Evolutionary conservation across 352 stramenopile species (phyloP).

Genomic region (Globisporangium irregulare): DNA sequence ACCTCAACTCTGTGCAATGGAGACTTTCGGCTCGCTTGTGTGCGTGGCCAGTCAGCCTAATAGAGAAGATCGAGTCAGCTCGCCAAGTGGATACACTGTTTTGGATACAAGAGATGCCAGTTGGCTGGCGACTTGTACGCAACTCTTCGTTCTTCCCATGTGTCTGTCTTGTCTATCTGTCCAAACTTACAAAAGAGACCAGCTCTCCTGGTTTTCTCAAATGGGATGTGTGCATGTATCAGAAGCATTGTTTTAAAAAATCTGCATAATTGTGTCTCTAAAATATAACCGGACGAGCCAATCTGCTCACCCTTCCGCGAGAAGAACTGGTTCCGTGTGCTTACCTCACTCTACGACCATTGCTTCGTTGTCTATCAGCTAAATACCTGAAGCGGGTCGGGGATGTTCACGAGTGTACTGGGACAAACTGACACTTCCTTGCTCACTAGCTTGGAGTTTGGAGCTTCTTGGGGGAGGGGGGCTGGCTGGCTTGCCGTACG

Average conservation of each 20-base stretch:
- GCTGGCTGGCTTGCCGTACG: constrained; percentile 1
- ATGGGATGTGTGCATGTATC: not conserved
- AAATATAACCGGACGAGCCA: not conserved
- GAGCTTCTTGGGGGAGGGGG: not conserved
- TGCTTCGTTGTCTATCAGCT: not conserved
- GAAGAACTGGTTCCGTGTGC: not conserved
- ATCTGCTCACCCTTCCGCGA: not conserved
- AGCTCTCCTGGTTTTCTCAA: not conserved
- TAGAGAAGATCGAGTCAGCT: not conserved
- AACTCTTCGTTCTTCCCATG: not conserved
- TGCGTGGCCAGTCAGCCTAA: not conserved
- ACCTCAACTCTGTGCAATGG: not conserved
- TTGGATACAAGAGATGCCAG: not conserved
- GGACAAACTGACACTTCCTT: not conserved
- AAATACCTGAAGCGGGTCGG: not conserved
- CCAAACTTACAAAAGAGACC: too few relatives aligned
- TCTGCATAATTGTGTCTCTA: constrained; percentile 2
- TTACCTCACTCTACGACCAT: not conserved
- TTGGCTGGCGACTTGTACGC: not conserved
- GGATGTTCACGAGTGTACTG: not conserved
- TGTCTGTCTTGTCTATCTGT: not conserved
- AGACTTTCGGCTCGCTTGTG: not conserved
- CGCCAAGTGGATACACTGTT: not conserved
- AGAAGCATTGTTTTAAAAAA: not conserved
- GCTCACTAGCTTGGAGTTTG: not conserved